Evolutionary conservation across 2,329 filamentous ascomycete genomes (phyloP).

Genomic region (Aspergillus carbonarius): DNA sequence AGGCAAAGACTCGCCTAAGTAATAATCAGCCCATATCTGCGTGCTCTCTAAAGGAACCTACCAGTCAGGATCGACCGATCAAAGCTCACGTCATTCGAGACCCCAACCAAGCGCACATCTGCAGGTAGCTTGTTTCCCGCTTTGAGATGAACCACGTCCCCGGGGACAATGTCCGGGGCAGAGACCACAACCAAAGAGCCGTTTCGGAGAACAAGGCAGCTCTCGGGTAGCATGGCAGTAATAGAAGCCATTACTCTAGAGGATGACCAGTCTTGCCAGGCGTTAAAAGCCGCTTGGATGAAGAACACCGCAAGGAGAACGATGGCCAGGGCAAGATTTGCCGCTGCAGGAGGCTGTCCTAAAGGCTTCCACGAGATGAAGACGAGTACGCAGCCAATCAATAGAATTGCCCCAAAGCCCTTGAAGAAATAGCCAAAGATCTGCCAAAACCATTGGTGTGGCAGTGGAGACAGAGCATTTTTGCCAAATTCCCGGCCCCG

Average conservation of each 20-base stretch:
- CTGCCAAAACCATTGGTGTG: conserved; percentile 59
- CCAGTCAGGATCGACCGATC: conserved; percentile 72
- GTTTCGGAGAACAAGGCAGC: conserved; percentile 65
- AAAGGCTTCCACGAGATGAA: conserved; percentile 76
- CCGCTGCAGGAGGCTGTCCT: conserved; percentile 66
- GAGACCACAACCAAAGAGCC: conserved; percentile 51
- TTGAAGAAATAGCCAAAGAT: conserved; percentile 72
- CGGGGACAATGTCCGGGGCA: conserved; percentile 66
- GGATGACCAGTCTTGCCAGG: conserved; percentile 73
- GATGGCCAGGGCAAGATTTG: conserved; percentile 71
- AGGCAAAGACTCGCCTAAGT: conserved; percentile 67
- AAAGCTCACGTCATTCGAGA: conserved; percentile 68
- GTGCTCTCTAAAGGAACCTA: conserved; percentile 25
- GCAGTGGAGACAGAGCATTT: conserved; percentile 66
- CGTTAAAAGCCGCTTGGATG: conserved; percentile 68
- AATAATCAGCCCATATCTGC: not conserved
- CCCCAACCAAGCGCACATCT: conserved; percentile 68
- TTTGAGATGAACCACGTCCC: conserved; percentile 67
- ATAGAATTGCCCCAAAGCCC: conserved; percentile 71
- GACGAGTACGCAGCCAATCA: conserved; percentile 68
- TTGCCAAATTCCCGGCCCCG: conserved; percentile 61
- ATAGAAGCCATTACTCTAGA: conserved; percentile 77
- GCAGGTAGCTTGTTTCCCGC: conserved; percentile 72
- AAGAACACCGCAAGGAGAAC: conserved; percentile 69
- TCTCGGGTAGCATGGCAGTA: conserved; percentile 74